These are phyloP conservation scores for Hsuehochloa calcarea DNA, from an alignment of 176 grass and related monocot genomes.

Conservation along the genomic window DNA sequence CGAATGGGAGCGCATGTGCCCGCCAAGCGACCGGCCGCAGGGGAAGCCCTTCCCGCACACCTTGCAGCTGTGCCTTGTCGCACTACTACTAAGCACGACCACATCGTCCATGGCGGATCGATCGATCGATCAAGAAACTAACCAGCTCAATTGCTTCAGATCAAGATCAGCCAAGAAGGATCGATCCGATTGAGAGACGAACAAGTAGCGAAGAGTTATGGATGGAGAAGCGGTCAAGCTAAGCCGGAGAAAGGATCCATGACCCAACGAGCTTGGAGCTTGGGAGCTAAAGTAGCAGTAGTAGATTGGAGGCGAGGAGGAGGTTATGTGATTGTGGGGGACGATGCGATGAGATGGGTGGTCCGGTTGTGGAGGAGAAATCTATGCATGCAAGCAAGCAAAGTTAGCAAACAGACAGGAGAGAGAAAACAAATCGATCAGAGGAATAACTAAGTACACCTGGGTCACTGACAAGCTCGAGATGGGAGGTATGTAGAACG, in stretches of 20 bases:
- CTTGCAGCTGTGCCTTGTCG: constrained; percentile 51
- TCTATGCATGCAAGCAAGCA: constrained; percentile 44
- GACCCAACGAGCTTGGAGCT: constrained; percentile 28
- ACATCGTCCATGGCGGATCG: constrained; percentile 22
- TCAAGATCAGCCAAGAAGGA: constrained; percentile 24
- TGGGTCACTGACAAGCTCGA: neutral
- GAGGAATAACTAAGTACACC: neutral
- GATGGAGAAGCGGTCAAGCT: constrained; percentile 33
- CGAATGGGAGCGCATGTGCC: constrained; percentile 67
- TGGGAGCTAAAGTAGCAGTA: constrained; percentile 45
- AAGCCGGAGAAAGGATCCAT: constrained; percentile 32
- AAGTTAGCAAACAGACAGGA: constrained; percentile 52
- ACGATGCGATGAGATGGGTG: neutral
- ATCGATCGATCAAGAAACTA: neutral
- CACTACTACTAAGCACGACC: constrained; percentile 10
- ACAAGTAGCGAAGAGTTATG: neutral
- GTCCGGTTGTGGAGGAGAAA: constrained; percentile 42
- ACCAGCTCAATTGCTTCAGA: neutral
- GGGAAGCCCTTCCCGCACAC: constrained; percentile 64
- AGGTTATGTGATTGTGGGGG: constrained; percentile 9
- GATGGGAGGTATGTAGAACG: neutral
- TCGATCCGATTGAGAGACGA: neutral
- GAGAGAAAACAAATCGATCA: constrained; percentile 45
- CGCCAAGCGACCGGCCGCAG: constrained; percentile 59
- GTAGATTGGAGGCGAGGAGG: constrained; percentile 46